A percentile compares a stretch with the other conserved stretches of the same genome.
Evolutionary conservation across 2,329 filamentous ascomycete species (phyloP).

Genomic region (Mycogone perniciosa): DNA sequence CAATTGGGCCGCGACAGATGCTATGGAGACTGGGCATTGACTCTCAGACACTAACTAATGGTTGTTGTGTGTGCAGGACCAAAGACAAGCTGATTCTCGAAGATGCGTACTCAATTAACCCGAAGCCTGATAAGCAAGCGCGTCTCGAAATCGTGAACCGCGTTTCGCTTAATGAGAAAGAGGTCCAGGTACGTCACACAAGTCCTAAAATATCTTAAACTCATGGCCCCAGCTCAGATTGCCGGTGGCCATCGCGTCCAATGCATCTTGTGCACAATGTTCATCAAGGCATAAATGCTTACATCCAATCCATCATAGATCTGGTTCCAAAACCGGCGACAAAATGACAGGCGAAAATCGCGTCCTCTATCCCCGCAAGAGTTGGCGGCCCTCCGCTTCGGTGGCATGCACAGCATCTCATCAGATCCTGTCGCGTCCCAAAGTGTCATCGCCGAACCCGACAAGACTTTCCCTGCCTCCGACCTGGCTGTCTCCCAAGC

Average conservation of each 20-base stretch:
- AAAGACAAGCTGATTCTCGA: slow-evolving; percentile 88
- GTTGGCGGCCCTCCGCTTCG: slow-evolving; percentile 55
- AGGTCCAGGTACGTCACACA: slow-evolving; percentile 71
- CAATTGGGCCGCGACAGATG: not conserved
- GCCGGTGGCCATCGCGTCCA: slow-evolving; percentile 7
- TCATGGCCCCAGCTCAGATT: not conserved
- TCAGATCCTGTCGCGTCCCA: slow-evolving; percentile 35
- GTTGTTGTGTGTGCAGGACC: slow-evolving; percentile 46
- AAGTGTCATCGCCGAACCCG: slow-evolving; percentile 21
- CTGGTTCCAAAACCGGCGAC: slow-evolving; percentile 94
- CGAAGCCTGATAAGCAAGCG: slow-evolving; percentile 86
- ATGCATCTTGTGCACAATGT: slow-evolving; percentile 6
- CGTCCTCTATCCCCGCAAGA: slow-evolving; percentile 76
- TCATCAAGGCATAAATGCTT: slow-evolving; percentile 5
- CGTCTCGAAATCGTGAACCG: slow-evolving; percentile 77
- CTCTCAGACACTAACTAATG: slow-evolving; percentile 20
- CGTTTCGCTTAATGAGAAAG: slow-evolving; percentile 87
- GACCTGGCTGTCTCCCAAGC: slow-evolving; percentile 22
- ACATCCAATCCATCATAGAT: slow-evolving; percentile 52
- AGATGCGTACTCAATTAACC: slow-evolving; percentile 73
- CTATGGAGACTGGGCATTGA: slow-evolving; percentile 1
- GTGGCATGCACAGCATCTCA: slow-evolving; percentile 46
- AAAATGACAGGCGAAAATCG: slow-evolving; percentile 86
- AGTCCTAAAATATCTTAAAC: not conserved
- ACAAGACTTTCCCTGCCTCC: slow-evolving; percentile 22